Conservation (phyloP, 805 yeast genomes). For the Maudiozyma saulgeensis region DNA sequence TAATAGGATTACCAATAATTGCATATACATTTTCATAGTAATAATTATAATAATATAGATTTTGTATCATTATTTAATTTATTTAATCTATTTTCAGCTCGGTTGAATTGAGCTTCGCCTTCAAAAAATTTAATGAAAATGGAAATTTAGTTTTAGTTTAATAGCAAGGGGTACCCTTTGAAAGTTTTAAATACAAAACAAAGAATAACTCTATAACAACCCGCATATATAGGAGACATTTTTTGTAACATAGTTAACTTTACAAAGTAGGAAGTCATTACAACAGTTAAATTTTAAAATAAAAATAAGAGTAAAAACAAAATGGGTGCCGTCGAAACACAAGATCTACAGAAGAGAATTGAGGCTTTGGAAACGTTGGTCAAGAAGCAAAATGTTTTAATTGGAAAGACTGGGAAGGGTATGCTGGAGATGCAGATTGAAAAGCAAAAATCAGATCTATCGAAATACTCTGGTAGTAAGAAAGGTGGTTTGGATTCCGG, state of each 20-base stretch:
- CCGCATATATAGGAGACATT: background rate
- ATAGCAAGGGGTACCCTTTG: background rate
- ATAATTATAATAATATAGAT: too few relatives aligned
- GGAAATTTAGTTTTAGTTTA: background rate
- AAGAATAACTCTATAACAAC: background rate
- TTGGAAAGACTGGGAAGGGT: slow-evolving; percentile 74
- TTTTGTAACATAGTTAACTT: too few relatives aligned
- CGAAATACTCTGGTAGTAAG: slow-evolving; percentile 8
- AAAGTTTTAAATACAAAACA: background rate
- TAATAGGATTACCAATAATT: too few relatives aligned
- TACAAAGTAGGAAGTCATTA: too few relatives aligned
- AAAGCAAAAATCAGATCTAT: slow-evolving; percentile 37
- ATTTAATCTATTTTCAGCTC: too few relatives aligned
- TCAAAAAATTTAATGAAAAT: too few relatives aligned
- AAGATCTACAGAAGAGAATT: slow-evolving; percentile 35
- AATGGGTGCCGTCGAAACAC: slow-evolving; percentile 12
- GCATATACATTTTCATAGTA: too few relatives aligned
- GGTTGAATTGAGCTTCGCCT: too few relatives aligned
- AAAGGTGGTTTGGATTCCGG: slow-evolving; percentile 31
- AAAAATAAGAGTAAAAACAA: background rate
- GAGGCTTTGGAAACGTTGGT: slow-evolving; percentile 44
- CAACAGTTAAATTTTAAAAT: background rate
- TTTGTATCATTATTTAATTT: too few relatives aligned
- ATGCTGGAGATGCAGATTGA: slow-evolving; percentile 59
- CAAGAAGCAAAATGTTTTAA: slow-evolving; percentile 52